Evolutionary conservation across 148 eudicot species (phyloP), one percentile per base, ranked within the genome.

Genomic region (Fallopia convolvulus): DNA sequence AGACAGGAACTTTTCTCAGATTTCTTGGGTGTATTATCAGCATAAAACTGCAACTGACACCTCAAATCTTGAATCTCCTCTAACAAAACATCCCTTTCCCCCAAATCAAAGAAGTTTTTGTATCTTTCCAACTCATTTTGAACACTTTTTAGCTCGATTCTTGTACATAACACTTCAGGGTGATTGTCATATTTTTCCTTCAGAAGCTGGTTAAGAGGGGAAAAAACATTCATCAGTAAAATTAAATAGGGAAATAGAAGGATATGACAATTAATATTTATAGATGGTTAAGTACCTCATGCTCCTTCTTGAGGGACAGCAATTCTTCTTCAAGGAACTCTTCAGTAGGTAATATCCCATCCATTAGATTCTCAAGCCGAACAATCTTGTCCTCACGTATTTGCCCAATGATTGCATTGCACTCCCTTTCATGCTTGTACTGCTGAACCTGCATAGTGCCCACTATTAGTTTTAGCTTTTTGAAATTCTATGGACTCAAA

Each of bases 371-470:
- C 88, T 92, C 99, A 81, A 95, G 97, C 53, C 94, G 97, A 80
- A 79, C 84, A 75, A 95, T 95, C 83, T 95, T 95, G 80, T 95
- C 99, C 83, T 95, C 99, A 39, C 99, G 87, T 42, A 91, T 90
- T 81, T 88, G 94, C 53, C 89, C 90, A 70, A 95, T 91, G 71
- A 95, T 91, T 30, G 89, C 87, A 80, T 86, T 93, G 87, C 99
- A 93, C 81, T 96, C 99, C 79, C 99, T 86, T 89, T 93, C 98
- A 78, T 96, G 98, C 81, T 93, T 96, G 81, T 91, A 93, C 76
- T 96, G 99, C 77, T 95, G 97, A 78, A 95, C 88, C 99, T 95
- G 94, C 7, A 73, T 32, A 33, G 5, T 21, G 72, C 5, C 2
- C 44, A 68, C 15, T 36, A 33, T 68, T 1, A 68, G 6, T 21